Conservation (phyloP, 140 eudicot genomes). For the Cichorium intybus region DNA sequence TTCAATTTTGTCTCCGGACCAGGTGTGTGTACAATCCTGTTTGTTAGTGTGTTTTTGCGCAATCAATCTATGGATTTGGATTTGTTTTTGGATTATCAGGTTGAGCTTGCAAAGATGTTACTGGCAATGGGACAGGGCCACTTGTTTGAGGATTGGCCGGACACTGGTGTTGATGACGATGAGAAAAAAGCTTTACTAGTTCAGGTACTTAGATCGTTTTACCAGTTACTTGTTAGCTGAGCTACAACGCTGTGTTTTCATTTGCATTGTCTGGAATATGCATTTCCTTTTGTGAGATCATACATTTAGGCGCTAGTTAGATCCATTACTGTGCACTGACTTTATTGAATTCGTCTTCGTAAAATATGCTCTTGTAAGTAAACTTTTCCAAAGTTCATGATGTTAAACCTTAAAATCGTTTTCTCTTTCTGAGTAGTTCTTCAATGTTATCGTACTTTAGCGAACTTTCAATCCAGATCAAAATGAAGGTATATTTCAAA, state of each 20-base stretch:
- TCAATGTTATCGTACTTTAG: neutral
- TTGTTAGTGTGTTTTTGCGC: neutral
- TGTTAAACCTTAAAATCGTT: neutral
- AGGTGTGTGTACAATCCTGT: constrained; percentile 32
- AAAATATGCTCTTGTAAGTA: neutral
- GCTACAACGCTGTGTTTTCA: too few species aligned
- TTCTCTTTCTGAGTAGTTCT: neutral
- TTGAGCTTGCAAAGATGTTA: constrained; percentile 47
- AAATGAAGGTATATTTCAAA: neutral
- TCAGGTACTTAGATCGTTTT: too few species aligned
- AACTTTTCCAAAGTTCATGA: neutral
- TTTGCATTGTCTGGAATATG: too few species aligned
- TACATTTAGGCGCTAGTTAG: constrained; percentile 14
- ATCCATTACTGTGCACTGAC: constrained; percentile 3
- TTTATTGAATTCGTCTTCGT: neutral
- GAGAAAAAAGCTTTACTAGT: too few species aligned
- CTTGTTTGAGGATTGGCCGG: too few species aligned
- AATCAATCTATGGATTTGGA: neutral
- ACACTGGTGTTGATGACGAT: too few species aligned
- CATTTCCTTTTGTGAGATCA: neutral
- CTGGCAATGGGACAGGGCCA: too few species aligned
- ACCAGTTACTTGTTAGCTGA: too few species aligned
- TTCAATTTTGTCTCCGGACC: constrained; percentile 49
- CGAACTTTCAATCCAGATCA: constrained; percentile 1
- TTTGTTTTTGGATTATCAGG: constrained; percentile 21